These are phyloP conservation scores for Herpetospermum pedunculosum DNA, from an alignment of 306 rosid species.

Conservation along the genomic window DNA sequence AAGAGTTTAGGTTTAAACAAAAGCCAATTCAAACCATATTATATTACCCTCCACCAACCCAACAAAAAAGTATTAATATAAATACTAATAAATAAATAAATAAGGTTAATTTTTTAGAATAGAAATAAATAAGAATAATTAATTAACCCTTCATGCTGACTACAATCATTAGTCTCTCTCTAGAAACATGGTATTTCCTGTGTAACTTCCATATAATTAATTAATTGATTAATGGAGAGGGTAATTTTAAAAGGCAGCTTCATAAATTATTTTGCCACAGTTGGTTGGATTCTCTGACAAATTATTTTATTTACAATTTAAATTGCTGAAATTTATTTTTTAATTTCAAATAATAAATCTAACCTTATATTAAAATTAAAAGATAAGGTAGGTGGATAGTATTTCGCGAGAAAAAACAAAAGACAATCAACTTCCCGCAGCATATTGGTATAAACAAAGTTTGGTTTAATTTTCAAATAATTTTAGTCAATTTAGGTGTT, in stretches of 20 bases:
- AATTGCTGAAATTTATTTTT: not conserved
- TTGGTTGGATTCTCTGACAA: slow-evolving; percentile 6
- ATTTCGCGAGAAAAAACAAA: not conserved
- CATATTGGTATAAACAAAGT: not conserved
- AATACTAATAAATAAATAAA: not conserved
- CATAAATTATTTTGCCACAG: not conserved
- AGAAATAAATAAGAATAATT: not conserved
- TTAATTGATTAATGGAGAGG: not conserved
- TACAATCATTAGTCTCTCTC: not conserved
- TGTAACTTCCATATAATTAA: not conserved
- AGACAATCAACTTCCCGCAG: not conserved
- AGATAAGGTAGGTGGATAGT: not conserved
- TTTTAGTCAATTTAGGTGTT: not conserved
- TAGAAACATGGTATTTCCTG: not conserved
- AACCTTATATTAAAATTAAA: not conserved
- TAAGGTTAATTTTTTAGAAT: not conserved
- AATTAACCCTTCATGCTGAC: not conserved
- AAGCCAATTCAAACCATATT: not conserved
- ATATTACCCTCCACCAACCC: not conserved
- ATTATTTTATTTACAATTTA: not conserved
- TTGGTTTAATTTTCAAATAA: not conserved
- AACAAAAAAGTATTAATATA: not conserved
- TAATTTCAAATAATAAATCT: not conserved
- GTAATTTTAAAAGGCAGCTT: not conserved
- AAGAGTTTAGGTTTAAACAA: not conserved